Conservation (phyloP, 2,329 filamentous ascomycete genomes). For the Fusarium sp. region DNA sequence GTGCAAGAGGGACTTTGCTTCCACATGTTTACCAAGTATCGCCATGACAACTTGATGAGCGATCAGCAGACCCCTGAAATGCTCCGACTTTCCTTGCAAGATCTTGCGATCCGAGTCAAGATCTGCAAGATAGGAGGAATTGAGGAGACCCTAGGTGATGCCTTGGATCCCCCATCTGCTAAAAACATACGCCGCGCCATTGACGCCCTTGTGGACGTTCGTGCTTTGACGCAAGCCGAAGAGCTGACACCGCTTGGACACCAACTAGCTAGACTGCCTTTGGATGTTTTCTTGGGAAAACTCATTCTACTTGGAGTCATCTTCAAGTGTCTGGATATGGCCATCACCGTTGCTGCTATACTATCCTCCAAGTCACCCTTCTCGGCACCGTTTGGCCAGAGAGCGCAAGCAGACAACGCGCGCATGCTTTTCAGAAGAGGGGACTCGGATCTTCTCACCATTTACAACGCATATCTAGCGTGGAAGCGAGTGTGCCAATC, state of each 20-base stretch:
- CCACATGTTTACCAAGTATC: constrained; percentile 91
- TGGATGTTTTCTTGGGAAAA: constrained; percentile 96
- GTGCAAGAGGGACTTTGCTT: constrained; percentile 96
- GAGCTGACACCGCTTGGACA: constrained; percentile 87
- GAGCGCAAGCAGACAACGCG: constrained; percentile 83
- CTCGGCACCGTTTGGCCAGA: constrained; percentile 85
- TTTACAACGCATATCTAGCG: constrained; percentile 91
- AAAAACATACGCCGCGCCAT: constrained; percentile 95
- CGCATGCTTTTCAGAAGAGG: constrained; percentile 83
- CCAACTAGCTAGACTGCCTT: constrained; percentile 87
- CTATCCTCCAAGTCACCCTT: constrained; percentile 96
- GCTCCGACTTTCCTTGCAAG: constrained; percentile 91
- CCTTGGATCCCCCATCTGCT: constrained; percentile 87
- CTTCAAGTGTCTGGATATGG: constrained; percentile 92
- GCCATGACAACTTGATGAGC: constrained; percentile 86
- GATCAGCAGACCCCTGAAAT: constrained; percentile 98
- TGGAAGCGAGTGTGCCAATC: constrained; percentile 88
- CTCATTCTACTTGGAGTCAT: constrained; percentile 87
- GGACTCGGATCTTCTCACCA: constrained; percentile 91
- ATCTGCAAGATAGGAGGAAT: constrained; percentile 96
- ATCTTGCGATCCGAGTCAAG: constrained; percentile 95
- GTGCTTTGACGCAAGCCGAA: constrained; percentile 84
- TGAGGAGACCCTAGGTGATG: constrained; percentile 87
- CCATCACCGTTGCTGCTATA: constrained; percentile 91
- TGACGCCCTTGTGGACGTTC: constrained; percentile 92